These are phyloP conservation scores for Penicillium crustosum DNA, from an alignment of 2,329 filamentous ascomycete species.

Conservation along the genomic window DNA sequence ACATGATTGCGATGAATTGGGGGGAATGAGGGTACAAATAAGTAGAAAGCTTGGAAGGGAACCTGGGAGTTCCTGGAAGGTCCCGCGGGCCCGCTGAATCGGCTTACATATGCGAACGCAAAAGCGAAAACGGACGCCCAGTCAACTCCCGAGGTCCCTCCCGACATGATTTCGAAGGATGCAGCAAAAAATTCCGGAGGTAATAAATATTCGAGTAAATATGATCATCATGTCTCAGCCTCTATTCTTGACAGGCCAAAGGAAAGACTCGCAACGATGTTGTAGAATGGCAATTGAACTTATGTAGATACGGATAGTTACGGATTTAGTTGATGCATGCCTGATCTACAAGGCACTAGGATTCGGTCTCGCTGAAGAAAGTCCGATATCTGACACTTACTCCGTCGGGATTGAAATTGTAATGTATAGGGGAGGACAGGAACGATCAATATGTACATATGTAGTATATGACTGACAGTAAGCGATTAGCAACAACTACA, in stretches of 20 bases:
- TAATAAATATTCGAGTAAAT: neutral
- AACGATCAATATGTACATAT: too few species aligned
- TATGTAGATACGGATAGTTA: too few species aligned
- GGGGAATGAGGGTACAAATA: constrained; percentile 1
- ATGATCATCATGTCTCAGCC: neutral
- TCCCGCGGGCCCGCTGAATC: constrained; percentile 17
- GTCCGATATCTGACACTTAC: neutral
- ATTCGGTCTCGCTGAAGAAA: neutral
- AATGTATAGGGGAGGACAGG: neutral
- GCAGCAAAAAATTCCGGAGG: too few species aligned
- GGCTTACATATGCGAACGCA: constrained; percentile 13
- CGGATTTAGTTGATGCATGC: neutral
- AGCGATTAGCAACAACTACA: neutral
- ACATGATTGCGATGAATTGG: constrained; percentile 54
- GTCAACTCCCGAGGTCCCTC: constrained; percentile 7
- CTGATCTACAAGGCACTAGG: neutral
- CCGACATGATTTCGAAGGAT: constrained; percentile 20
- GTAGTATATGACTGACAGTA: neutral
- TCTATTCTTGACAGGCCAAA: neutral
- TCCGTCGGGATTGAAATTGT: neutral
- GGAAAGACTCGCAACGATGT: neutral
- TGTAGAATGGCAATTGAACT: neutral
- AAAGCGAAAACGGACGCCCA: constrained; percentile 18
- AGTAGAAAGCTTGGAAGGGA: neutral
- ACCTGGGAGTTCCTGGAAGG: neutral